These are phyloP conservation scores for Yamadazyma paraphyllophila DNA, from an alignment of 805 yeast species.

Conservation along the genomic window DNA sequence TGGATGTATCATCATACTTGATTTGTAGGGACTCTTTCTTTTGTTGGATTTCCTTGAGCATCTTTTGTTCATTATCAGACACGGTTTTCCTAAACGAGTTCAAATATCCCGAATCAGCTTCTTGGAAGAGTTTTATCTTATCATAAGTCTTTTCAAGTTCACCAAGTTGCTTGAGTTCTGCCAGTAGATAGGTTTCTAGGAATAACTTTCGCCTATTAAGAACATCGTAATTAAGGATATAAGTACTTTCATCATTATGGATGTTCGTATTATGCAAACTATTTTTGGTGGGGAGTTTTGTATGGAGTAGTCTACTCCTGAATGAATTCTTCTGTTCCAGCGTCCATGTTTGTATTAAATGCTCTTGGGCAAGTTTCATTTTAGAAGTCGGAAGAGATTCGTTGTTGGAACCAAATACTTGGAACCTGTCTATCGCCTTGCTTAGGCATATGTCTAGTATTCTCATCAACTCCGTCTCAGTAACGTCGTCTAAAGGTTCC, in stretches of 20 bases:
- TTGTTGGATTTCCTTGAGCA: conserved; percentile 12
- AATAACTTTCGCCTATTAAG: conserved; percentile 23
- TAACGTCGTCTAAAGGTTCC: conserved; percentile 24
- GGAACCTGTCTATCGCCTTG: conserved; percentile 25
- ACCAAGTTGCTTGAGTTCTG: conserved; percentile 37
- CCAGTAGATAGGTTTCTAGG: conserved; percentile 38
- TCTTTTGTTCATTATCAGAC: conserved; percentile 12
- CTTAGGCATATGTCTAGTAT: conserved; percentile 26
- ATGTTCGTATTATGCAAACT: conserved; percentile 16
- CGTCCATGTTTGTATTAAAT: conserved; percentile 26
- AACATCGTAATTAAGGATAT: conserved; percentile 25
- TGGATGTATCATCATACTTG: not conserved
- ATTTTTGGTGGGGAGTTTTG: conserved; percentile 26
- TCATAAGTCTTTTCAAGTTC: conserved; percentile 28
- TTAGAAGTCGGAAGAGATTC: conserved; percentile 6
- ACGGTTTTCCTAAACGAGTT: conserved; percentile 27
- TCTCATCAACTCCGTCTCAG: conserved; percentile 18
- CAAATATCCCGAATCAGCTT: conserved; percentile 34
- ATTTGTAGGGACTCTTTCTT: not conserved
- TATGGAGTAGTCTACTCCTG: conserved; percentile 20
- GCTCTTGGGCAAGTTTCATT: conserved; percentile 21
- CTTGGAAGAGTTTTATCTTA: conserved; percentile 21
- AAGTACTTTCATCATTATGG: conserved; percentile 15
- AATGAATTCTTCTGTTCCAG: conserved; percentile 21
- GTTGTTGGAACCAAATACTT: conserved; percentile 2